Evolutionary conservation across 2,329 filamentous ascomycete genomes (phyloP).

Genomic region (Botryotinia calthae): DNA sequence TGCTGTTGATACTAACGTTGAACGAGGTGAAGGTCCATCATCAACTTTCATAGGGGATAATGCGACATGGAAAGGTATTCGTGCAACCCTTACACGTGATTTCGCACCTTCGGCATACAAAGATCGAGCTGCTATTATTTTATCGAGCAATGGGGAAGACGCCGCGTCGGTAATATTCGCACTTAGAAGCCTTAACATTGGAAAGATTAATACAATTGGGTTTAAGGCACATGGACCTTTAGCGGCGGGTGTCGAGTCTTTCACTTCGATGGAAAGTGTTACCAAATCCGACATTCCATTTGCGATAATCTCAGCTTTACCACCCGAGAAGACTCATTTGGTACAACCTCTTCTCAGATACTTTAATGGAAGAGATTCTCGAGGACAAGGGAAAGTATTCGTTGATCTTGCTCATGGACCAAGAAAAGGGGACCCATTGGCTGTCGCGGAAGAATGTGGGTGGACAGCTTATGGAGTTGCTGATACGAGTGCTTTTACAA

Average conservation of each 20-base stretch:
- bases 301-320: constrained; percentile 75
- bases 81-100: constrained; percentile 76
- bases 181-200: constrained; percentile 69
- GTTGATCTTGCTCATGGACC: constrained; percentile 68
- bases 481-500: constrained; percentile 80
- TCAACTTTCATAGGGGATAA: constrained; percentile 73
- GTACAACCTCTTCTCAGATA: constrained; percentile 76
- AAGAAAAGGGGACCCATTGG: constrained; percentile 65
- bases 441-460: constrained; percentile 69
- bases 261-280: constrained; percentile 72
- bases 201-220: constrained; percentile 80
- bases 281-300: constrained; percentile 78
- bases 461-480: constrained; percentile 78
- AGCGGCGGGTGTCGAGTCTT: constrained; percentile 62
- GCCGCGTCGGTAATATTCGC: constrained; percentile 79
- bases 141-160: constrained; percentile 71
- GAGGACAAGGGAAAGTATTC: constrained; percentile 62
- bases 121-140: constrained; percentile 70
- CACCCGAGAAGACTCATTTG: constrained; percentile 73
- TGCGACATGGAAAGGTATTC: constrained; percentile 80
- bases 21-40: constrained; percentile 49
- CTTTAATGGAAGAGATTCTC: constrained; percentile 44
- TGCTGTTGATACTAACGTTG: constrained; percentile 77
- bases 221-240: constrained; percentile 66
- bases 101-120: constrained; percentile 80